Evolutionary conservation across 495 filamentous ascomycete genomes (phyloP).

Genomic region (Hypoxylon perforatum): DNA sequence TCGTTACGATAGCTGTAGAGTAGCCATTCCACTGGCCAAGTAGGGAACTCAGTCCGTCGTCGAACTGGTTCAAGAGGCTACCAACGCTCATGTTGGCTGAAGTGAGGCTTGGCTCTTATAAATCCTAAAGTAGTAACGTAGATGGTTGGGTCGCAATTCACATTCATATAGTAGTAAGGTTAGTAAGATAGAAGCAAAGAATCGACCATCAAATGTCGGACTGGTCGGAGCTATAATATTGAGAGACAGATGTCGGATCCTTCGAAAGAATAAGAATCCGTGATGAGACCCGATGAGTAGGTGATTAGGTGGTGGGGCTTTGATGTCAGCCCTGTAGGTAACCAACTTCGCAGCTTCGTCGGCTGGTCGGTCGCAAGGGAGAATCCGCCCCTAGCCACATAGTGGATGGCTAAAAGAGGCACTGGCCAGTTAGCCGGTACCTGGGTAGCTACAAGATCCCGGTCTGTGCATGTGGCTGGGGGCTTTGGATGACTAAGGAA

Average conservation of each 20-base stretch:
- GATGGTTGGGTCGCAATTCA: neutral
- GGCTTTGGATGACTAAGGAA: neutral
- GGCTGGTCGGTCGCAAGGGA: too few relatives aligned
- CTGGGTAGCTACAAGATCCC: neutral
- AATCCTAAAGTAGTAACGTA: conserved; percentile 1
- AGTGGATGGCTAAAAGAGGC: conserved; percentile 26
- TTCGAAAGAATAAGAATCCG: conserved; percentile 13
- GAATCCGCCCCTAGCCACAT: neutral
- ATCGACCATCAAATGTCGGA: conserved; percentile 21
- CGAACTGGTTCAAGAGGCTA: conserved; percentile 68
- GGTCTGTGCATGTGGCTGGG: neutral
- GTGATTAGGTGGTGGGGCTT: neutral
- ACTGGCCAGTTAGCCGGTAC: neutral
- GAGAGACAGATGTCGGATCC: conserved; percentile 5
- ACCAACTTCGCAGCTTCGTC: neutral
- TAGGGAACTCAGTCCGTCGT: conserved; percentile 73
- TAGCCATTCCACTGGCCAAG: conserved; percentile 83
- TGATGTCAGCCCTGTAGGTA: neutral
- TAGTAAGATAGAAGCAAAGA: neutral
- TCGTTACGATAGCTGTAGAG: conserved; percentile 70
- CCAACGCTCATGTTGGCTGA: conserved; percentile 61
- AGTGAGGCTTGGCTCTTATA: conserved; percentile 8
- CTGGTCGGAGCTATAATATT: conserved; percentile 14
- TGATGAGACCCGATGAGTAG: conserved; percentile 10
- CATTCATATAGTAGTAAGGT: conserved; percentile 4